Percentiles rank a stretch among this genome's conserved stretches.
These are phyloP conservation scores for Diutina neorugosa DNA, from an alignment of 1,139 yeast genomes.

Conservation along the genomic window DNA sequence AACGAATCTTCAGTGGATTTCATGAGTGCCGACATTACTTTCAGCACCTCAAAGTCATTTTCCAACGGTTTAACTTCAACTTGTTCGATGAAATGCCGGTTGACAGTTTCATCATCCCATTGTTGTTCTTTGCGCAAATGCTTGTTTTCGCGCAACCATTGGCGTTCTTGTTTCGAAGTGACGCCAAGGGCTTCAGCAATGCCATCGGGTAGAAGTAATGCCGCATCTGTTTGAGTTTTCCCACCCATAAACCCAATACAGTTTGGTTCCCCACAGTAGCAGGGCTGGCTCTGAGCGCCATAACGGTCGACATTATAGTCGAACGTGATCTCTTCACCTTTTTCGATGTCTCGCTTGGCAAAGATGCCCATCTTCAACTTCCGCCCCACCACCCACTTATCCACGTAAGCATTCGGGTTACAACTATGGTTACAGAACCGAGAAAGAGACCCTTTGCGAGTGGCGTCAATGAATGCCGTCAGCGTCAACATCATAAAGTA, in stretches of 20 bases:
- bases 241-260: constrained; percentile 95
- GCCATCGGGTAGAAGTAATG: constrained; percentile 69
- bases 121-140: constrained; percentile 33
- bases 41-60: constrained; percentile 50
- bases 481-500: constrained; percentile 96
- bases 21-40: constrained; percentile 72
- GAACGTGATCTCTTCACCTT: constrained; percentile 88
- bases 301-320: constrained; percentile 94
- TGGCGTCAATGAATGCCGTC: constrained; percentile 91
- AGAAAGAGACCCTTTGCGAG: constrained; percentile 75
- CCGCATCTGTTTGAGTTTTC: constrained; percentile 88
- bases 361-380: constrained; percentile 91
- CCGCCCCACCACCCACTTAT: constrained; percentile 94
- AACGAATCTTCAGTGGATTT: constrained; percentile 66
- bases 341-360: constrained; percentile 58
- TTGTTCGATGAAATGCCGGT: constrained; percentile 51
- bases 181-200: constrained; percentile 83
- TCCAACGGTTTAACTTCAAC: constrained; percentile 42
- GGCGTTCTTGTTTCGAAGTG: constrained; percentile 44
- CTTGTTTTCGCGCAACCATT: constrained; percentile 53
- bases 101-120: constrained; percentile 47
- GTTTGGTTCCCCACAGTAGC: constrained; percentile 88
- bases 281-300: constrained; percentile 89
- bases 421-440: constrained; percentile 94
- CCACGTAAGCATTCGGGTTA: constrained; percentile 86